Base-by-base conservation (phyloP, 2,329 filamentous ascomycete species). In the Diaporthe sp. region DNA sequence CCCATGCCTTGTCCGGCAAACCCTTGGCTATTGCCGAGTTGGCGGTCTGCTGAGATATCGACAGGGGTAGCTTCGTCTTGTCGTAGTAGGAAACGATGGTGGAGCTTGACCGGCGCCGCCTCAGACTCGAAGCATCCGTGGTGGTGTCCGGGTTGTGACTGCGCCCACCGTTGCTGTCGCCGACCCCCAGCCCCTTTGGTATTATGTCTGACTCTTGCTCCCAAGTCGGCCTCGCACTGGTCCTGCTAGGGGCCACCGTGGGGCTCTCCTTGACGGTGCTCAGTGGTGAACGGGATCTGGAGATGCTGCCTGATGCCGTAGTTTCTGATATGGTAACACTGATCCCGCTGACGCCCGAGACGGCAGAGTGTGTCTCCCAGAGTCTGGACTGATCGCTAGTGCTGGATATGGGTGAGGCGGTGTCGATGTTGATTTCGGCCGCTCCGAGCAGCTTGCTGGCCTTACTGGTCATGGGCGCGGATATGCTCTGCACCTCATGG, bases 1-100 rank as follows among this genome's bases (percentile, higher is more conserved):
- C 81, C 70, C 83, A 84, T 0, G 86, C 83, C 77, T 90, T 90
- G 58, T 83, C 78, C 0, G 88, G 88, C 7, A 87, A 79, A 4
- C 88, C 88, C 77, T 88, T 90, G 30, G 89, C 88, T 86, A 91
- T 91, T 74, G 88, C 87, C 1, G 89, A 90, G 56, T 85, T 87
- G 0, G 89, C 90, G 0, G 89, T 90, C 79, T 91, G 89, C 77
- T 90, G 89, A 1, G 89, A 90, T 75, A 90, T 86, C n/a, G 87
- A 84, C 7, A 91, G 83, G 15, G 89, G 88, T 63, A 88, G 84
- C 77, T 89, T 89, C 7, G 86, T 80, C 78, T 88, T 88, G 81
- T 91, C 89, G 79, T 91, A 91, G 80, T 87, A 89, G 0, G 88
- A 89, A 42, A 83, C 83, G 74, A 90, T 86, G n/a, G 89, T 90